These are phyloP conservation scores for Cucurbita moschata DNA, from an alignment of 306 rosid genomes.

Conservation along the genomic window DNA sequence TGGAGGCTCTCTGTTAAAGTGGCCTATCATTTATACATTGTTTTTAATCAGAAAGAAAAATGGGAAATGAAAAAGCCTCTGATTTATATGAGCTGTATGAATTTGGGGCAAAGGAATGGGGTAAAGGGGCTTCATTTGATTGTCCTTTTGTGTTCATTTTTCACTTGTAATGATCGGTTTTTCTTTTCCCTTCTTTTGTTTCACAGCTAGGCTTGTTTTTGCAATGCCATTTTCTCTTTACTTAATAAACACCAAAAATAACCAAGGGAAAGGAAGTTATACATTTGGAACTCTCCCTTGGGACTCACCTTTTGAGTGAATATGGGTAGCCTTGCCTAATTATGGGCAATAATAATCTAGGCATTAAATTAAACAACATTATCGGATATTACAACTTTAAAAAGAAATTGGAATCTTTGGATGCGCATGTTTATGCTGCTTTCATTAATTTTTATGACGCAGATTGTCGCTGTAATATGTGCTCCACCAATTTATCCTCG, in stretches of 20 bases:
- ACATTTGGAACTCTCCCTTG: slow-evolving; percentile 2
- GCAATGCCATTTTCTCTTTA: slow-evolving; percentile 3
- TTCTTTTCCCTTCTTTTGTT: slow-evolving; percentile 10
- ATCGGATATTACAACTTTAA: slow-evolving; percentile 35
- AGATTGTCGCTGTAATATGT: slow-evolving; percentile 11
- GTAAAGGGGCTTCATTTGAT: slow-evolving; percentile 38
- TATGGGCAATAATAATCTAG: slow-evolving; percentile 38
- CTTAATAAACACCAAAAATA: not conserved
- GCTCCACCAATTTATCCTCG: slow-evolving; percentile 7
- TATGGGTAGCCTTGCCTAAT: slow-evolving; percentile 33
- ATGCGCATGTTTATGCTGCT: slow-evolving; percentile 33
- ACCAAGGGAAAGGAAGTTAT: slow-evolving; percentile 3
- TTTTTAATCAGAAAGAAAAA: slow-evolving; percentile 15
- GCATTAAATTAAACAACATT: slow-evolving; percentile 47
- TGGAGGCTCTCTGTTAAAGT: slow-evolving; percentile 76
- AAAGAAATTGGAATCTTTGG: slow-evolving; percentile 42
- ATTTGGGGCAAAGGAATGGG: slow-evolving; percentile 72
- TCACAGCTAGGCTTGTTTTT: slow-evolving; percentile 30
- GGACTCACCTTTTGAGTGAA: slow-evolving; percentile 11
- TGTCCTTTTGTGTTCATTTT: slow-evolving; percentile 56
- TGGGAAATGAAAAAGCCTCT: slow-evolving; percentile 38
- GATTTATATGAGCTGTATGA: slow-evolving; percentile 33
- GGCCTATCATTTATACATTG: slow-evolving; percentile 30
- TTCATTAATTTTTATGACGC: slow-evolving; percentile 16
- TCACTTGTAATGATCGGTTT: slow-evolving; percentile 58